Evolutionary conservation across 164 flowering plant species (phyloP), one percentile per base, ranked within the genome.

Genomic region (Echeveria elegans): DNA sequence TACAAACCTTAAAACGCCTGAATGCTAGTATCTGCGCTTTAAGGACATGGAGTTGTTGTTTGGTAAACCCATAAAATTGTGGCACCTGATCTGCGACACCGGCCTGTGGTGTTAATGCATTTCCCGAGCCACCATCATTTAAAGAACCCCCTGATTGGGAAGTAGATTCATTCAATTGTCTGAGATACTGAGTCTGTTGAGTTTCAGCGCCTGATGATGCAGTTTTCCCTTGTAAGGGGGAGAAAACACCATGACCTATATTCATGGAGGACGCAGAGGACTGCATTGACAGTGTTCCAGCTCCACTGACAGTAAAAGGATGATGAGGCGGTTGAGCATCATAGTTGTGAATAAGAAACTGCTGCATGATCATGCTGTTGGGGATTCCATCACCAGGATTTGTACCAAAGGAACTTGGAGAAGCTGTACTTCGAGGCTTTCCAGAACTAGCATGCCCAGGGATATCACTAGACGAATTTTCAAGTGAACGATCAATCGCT

Each of bases 21-120:
- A 95, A 92, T 70, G 97, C 99, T 53, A 92, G 77, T 69, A 92
- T 95, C 72, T 95, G 99, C 23, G 97, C 99, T 76, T 92, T 95
- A 26, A 95, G 91, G 66, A 92, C 97, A 85, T 92, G 99, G 67
- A 88, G 84, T 72, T 95, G 99, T 76, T 92, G 96, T 74, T 92
- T 92, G 6, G 97, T 95, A 71, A 92, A 95, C 52, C 92, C 97
- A 64, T 69, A 34, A 12, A 70, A 84, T 38, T 81, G 89, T 45
- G 76, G 69, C 45, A 36, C 40, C 71, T 79, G 91, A 60, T 70
- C 30, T 8, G 67, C 63, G 14, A 77, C 61, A 38, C 77, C 91
- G 73, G 78, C 80, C 72, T 79, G 95, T 67, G 84, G 67, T 19
- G 81, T 70, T 10, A 66, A 59, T 11, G 70, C 78, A 65, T 70